These are phyloP conservation scores for Saccharomycopsis capsularis DNA, from an alignment of 805 yeast species.

Conservation along the genomic window DNA sequence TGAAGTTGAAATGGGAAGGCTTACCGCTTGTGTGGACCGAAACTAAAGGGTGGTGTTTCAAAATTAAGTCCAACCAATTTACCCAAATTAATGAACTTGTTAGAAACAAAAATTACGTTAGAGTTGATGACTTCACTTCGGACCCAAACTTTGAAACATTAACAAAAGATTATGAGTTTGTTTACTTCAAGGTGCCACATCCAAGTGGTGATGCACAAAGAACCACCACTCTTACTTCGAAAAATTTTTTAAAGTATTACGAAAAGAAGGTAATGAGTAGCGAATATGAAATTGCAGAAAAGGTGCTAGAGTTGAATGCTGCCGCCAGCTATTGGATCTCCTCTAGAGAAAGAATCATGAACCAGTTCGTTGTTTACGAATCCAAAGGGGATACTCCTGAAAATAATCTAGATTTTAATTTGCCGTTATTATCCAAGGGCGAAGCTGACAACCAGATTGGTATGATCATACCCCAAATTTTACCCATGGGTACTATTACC, in stretches of 20 bases:
- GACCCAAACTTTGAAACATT: constrained; percentile 20
- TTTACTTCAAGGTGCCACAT: constrained; percentile 73
- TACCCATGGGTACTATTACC: constrained; percentile 95
- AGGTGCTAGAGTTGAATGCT: constrained; percentile 71
- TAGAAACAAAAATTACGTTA: constrained; percentile 12
- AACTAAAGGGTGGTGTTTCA: constrained; percentile 82
- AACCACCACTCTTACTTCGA: constrained; percentile 72
- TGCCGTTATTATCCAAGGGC: constrained; percentile 9
- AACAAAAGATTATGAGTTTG: constrained; percentile 19
- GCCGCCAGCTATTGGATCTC: constrained; percentile 91
- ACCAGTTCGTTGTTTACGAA: constrained; percentile 75
- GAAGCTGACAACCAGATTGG: constrained; percentile 39
- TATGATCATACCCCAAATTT: constrained; percentile 73
- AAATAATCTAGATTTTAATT: constrained; percentile 15
- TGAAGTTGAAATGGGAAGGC: constrained; percentile 79
- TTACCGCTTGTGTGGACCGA: constrained; percentile 78
- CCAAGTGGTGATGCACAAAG: constrained; percentile 71
- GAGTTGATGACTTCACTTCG: constrained; percentile 22
- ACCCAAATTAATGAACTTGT: constrained; percentile 31
- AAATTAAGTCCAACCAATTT: constrained; percentile 39
- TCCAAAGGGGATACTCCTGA: neutral
- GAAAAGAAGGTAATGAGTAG: constrained; percentile 72
- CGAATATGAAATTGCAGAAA: constrained; percentile 61
- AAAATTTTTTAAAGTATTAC: constrained; percentile 61
- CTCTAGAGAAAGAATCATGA: constrained; percentile 72